Evolutionary conservation across 305 asterid genomes (phyloP).

Genomic region (Fraxinus dipetala): DNA sequence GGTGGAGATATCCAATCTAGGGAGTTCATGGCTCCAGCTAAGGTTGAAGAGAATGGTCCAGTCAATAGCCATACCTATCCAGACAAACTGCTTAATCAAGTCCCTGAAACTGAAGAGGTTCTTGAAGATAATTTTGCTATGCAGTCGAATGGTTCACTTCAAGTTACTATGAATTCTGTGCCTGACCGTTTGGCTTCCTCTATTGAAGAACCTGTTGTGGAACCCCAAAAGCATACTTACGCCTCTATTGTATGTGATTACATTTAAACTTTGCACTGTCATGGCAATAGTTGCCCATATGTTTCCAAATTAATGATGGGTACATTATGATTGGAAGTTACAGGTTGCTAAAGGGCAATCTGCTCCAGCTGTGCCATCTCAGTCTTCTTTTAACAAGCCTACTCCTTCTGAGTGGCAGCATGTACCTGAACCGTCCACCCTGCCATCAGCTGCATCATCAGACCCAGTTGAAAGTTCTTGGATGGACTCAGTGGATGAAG

Average conservation of each 20-base stretch:
- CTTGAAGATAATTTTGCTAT: slow-evolving; percentile 53
- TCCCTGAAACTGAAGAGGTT: slow-evolving; percentile 55
- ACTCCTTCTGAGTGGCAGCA: slow-evolving; percentile 62
- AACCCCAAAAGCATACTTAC: slow-evolving; percentile 90
- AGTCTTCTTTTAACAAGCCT: slow-evolving; percentile 44
- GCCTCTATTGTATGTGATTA: slow-evolving; percentile 87
- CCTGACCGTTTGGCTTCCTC: slow-evolving; percentile 61
- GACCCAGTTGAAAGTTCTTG: slow-evolving; percentile 53
- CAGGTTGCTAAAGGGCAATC: slow-evolving; percentile 80
- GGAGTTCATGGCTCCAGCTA: slow-evolving; percentile 50
- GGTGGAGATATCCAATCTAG: slow-evolving; percentile 64
- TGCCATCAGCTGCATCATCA: slow-evolving; percentile 45
- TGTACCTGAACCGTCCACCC: slow-evolving; percentile 50
- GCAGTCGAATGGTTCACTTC: slow-evolving; percentile 77
- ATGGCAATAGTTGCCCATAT: slow-evolving; percentile 3
- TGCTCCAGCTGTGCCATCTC: slow-evolving; percentile 43
- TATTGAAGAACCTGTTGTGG: slow-evolving; percentile 60
- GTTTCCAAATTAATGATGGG: slow-evolving; percentile 24
- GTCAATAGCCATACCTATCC: slow-evolving; percentile 49
- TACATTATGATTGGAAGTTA: slow-evolving; percentile 28
- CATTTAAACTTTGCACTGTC: slow-evolving; percentile 20
- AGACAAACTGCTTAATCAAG: slow-evolving; percentile 59
- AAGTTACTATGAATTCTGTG: slow-evolving; percentile 46
- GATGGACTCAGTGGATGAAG: slow-evolving; percentile 59
- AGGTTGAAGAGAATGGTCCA: slow-evolving; percentile 50